A percentile compares a stretch with the other conserved stretches of the same genome.
Evolutionary conservation across 2,329 filamentous ascomycete species (phyloP).

Genomic region (Clonostachys sp.): DNA sequence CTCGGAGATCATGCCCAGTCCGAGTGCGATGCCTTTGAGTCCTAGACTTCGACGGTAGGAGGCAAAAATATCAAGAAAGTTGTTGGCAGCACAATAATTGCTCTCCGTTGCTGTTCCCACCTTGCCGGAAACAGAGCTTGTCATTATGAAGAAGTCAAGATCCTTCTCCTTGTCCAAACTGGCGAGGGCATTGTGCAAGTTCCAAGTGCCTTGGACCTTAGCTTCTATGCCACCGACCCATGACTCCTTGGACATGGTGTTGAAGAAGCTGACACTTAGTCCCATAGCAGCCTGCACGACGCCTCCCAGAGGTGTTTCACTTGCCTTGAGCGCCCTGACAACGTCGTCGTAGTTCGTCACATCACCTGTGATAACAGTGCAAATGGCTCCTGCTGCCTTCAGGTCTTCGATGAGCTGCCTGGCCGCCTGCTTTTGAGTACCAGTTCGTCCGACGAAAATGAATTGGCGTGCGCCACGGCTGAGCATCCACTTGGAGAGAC

Average conservation of each 20-base stretch:
- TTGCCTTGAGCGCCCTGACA: slow-evolving; percentile 6
- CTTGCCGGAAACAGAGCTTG: slow-evolving; percentile 14
- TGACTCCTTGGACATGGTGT: slow-evolving; percentile 12
- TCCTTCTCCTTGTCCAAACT: not conserved
- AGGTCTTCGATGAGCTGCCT: slow-evolving; percentile 10
- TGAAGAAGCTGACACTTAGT: slow-evolving; percentile 16
- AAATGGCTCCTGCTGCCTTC: slow-evolving; percentile 8
- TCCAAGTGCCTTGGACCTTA: slow-evolving; percentile 18
- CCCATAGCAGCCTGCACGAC: slow-evolving; percentile 26
- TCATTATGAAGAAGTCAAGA: slow-evolving; percentile 23
- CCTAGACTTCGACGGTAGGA: slow-evolving; percentile 16
- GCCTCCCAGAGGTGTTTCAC: slow-evolving; percentile 14
- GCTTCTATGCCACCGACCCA: slow-evolving; percentile 14
- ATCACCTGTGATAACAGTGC: slow-evolving; percentile 14
- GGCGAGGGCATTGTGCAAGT: slow-evolving; percentile 11
- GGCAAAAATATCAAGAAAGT: slow-evolving; percentile 25
- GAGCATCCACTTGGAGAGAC: slow-evolving; percentile 22
- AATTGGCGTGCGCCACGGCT: slow-evolving; percentile 18
- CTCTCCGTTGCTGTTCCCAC: slow-evolving; percentile 19
- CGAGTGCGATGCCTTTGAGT: slow-evolving; percentile 16
- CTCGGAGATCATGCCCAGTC: slow-evolving; percentile 25
- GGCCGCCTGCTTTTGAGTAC: slow-evolving; percentile 13
- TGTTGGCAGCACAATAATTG: slow-evolving; percentile 25
- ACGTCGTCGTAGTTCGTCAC: slow-evolving; percentile 7
- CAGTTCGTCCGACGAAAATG: slow-evolving; percentile 21